Conservation (phyloP, 257 asterid genomes). For the Leptodermis oblonga region DNA sequence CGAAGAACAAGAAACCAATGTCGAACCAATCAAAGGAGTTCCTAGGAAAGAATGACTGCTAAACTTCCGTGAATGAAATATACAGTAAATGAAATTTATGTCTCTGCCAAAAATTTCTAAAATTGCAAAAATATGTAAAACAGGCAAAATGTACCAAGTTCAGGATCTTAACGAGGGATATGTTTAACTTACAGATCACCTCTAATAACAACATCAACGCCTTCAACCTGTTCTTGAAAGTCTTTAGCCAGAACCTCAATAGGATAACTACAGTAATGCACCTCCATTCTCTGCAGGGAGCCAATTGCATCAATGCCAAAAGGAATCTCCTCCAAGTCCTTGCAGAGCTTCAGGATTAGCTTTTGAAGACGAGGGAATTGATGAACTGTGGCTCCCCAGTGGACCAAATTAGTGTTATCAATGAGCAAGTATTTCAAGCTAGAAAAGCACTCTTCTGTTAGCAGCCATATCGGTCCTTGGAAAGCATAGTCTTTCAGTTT, state of each 20-base stretch:
- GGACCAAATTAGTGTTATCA: constrained; percentile 1
- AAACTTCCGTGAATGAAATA: too few species aligned
- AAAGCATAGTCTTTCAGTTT: constrained; percentile 17
- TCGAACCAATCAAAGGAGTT: background rate
- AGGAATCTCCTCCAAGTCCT: constrained; percentile 9
- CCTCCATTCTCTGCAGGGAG: background rate
- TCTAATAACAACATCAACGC: constrained; percentile 6
- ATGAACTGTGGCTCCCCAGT: background rate
- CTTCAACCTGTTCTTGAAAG: constrained; percentile 11
- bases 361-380: background rate
- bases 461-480: constrained; percentile 12
- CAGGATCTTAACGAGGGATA: background rate
- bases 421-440: constrained; percentile 10
- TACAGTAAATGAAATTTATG: background rate
- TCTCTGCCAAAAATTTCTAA: background rate
- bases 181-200: background rate
- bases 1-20: background rate
- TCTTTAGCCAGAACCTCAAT: constrained; percentile 3
- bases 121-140: background rate
- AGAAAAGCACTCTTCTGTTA: background rate
- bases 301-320: background rate
- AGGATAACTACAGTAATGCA: constrained; percentile 10
- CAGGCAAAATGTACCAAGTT: background rate
- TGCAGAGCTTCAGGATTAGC: background rate
- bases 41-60: too few species aligned